Base-by-base conservation (phyloP, 2,329 filamentous ascomycete genomes). In the Ophiostoma pallidulum region DNA sequence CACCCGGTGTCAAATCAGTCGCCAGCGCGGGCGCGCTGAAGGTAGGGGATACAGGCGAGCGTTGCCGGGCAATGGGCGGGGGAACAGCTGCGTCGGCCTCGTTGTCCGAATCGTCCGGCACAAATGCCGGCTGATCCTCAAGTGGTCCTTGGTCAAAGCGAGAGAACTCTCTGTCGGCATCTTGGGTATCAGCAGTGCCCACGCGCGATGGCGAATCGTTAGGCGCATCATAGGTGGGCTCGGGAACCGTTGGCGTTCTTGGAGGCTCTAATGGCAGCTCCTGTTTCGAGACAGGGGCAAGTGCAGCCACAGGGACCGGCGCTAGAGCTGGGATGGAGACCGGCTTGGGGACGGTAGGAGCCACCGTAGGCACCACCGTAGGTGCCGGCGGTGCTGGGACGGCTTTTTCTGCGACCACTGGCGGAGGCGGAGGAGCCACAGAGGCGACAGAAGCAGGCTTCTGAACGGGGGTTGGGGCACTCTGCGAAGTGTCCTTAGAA, bases 61-160 rank as follows among this genome's bases (percentile, higher is more conserved):
- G 53, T 36, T 68, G 67, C 19, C 74, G 68, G 12, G 69, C 64
- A 51, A 77, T 78, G 1, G 75, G 73, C 3, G 74, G 71, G 19
- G 75, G 73, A 3, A 66, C 60, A 4, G 70, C 70, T 38, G 72
- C 73, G 8, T 75, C 67, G 6, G 65, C 66, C 31, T 70, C 70
- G 20, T 73, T 68, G 22, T 71, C 70, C 24, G 65, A 64, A 13
- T 81, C 75, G 3, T 68, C 71, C 0, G 64, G 86, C 10, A 78
- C 73, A 59, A 94, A 94, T 1, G 89, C 86, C 3, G 92, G 91
- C 62, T 92, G 85, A 48, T 97, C 89, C 9, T 77, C 65, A 20
- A 96, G 74, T 2, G 92, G 92, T 2, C 90, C 92, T 66, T 97
- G 91, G 59, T 92, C 85, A 60, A 97, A 97, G 20, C 70, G 73